phyloP scores from a whole-genome alignment of 2,329 filamentous ascomycete genomes.

The Colletotrichum sp. region DNA sequence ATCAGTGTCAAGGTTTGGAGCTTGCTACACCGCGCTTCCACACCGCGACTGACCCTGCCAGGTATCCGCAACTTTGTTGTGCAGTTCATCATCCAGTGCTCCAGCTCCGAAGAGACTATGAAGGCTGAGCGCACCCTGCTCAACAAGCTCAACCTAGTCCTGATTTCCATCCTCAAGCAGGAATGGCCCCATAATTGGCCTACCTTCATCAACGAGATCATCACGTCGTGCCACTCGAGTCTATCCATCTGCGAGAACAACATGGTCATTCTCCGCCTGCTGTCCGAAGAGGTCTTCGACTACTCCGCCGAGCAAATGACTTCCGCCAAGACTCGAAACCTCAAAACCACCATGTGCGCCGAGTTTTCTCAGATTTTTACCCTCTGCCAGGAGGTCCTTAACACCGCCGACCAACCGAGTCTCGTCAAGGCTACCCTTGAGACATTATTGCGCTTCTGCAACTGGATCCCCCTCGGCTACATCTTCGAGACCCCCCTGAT shows the following conservation, averaged over 20 bases:
- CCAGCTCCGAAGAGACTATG: constrained; percentile 86
- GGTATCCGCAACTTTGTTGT: constrained; percentile 99
- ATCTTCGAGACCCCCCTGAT: constrained; percentile 98
- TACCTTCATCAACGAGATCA: constrained; percentile 99
- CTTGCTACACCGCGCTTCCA: not conserved
- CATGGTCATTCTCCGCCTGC: constrained; percentile 94
- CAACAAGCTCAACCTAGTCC: constrained; percentile 97
- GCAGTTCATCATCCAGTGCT: constrained; percentile 96
- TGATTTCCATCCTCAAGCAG: constrained; percentile 97
- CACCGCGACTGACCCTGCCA: constrained; percentile 37
- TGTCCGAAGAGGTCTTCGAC: constrained; percentile 98
- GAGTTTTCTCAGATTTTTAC: constrained; percentile 99
- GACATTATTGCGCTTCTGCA: constrained; percentile 93
- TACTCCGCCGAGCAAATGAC: constrained; percentile 99
- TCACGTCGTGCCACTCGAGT: constrained; percentile 92
- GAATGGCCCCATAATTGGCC: constrained; percentile 99
- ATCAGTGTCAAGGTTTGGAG: constrained; percentile 82
- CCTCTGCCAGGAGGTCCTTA: constrained; percentile 93
- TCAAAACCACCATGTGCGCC: constrained; percentile 98
- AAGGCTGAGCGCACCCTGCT: constrained; percentile 85
- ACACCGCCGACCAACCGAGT: constrained; percentile 84
- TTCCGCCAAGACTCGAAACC: constrained; percentile 92
- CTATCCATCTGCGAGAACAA: constrained; percentile 99
- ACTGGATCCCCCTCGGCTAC: constrained; percentile 98
- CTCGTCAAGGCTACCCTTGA: constrained; percentile 96